Evolutionary conservation across 495 filamentous ascomycete genomes (phyloP).

Genomic region (Penicillium pancosmium): DNA sequence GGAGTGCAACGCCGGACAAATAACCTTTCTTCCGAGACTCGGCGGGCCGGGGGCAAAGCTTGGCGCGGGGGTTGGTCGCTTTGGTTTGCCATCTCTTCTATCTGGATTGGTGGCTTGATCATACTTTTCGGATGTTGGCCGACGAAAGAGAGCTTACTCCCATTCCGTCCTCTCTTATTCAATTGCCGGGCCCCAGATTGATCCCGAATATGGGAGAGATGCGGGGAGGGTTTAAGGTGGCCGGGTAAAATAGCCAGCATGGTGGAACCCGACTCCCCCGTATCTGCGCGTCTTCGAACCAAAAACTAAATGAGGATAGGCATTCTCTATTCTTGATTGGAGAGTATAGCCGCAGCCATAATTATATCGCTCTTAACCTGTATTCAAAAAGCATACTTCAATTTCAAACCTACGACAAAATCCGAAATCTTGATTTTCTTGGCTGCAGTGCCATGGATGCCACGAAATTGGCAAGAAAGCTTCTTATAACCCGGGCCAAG

Average conservation of each 20-base stretch:
- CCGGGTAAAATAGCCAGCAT: not conserved
- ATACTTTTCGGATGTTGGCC: constrained; percentile 22
- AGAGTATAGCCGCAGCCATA: not conserved
- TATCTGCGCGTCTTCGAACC: not conserved
- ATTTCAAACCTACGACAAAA: constrained; percentile 7
- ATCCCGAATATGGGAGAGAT: not conserved
- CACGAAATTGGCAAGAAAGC: constrained; percentile 24
- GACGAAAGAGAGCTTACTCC: not conserved
- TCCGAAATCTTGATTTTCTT: constrained; percentile 9
- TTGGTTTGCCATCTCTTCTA: constrained; percentile 8
- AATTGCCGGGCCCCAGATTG: not conserved
- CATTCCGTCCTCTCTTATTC: not conserved
- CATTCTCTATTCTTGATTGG: not conserved
- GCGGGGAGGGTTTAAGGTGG: not conserved
- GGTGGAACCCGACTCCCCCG: not conserved
- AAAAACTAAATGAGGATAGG: not conserved
- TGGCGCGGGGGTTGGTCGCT: constrained; percentile 7
- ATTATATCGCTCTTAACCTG: not conserved
- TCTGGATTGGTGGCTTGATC: constrained; percentile 12
- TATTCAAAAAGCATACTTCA: not conserved
- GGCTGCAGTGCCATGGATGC: constrained; percentile 16
- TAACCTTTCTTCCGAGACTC: constrained; percentile 15
- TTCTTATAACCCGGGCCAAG: constrained; percentile 12
- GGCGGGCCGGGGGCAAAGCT: constrained; percentile 22
- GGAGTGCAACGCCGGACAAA: not conserved